Evolutionary conservation across 257 asterid genomes (phyloP).

Genomic region (Jasminum sambac): DNA sequence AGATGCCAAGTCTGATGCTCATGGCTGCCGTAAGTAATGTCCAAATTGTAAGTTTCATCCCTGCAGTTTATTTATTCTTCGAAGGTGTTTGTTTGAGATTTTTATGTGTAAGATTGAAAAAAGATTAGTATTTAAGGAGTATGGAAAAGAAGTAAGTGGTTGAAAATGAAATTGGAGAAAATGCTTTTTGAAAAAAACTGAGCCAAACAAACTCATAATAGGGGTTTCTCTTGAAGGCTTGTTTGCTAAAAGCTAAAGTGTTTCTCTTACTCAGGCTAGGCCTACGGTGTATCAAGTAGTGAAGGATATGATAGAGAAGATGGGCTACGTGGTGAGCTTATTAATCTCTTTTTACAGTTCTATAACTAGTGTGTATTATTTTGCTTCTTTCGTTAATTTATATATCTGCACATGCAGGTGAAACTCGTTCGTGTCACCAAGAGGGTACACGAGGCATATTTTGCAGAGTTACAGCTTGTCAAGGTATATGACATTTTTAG

Average conservation of each 20-base stretch:
- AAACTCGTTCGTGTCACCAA: constrained; percentile 91
- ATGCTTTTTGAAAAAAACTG: too few relatives aligned
- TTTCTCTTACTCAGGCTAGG: constrained; percentile 60
- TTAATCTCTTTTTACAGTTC: constrained; percentile 7
- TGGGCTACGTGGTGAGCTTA: constrained; percentile 83
- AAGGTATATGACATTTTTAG: constrained; percentile 51
- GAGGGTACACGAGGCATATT: constrained; percentile 96
- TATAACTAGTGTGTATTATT: not conserved
- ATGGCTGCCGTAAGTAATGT: constrained; percentile 98
- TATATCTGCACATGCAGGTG: constrained; percentile 49
- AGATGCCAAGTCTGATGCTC: constrained; percentile 94
- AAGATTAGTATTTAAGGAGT: too few relatives aligned
- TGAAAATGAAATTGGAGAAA: too few relatives aligned
- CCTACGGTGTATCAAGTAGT: constrained; percentile 95
- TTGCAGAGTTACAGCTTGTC: constrained; percentile 74
- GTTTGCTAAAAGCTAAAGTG: constrained; percentile 12
- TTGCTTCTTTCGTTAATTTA: not conserved
- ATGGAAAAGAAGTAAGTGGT: too few relatives aligned
- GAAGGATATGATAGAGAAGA: constrained; percentile 90
- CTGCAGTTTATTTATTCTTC: too few relatives aligned
- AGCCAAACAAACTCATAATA: not conserved
- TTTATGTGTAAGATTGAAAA: too few relatives aligned
- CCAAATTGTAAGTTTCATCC: constrained; percentile 65
- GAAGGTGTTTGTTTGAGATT: too few relatives aligned
- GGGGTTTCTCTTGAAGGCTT: not conserved